phyloP scores from a whole-genome alignment of 371 early-diverging fungal genomes.

The Mucor saturninus region DNA sequence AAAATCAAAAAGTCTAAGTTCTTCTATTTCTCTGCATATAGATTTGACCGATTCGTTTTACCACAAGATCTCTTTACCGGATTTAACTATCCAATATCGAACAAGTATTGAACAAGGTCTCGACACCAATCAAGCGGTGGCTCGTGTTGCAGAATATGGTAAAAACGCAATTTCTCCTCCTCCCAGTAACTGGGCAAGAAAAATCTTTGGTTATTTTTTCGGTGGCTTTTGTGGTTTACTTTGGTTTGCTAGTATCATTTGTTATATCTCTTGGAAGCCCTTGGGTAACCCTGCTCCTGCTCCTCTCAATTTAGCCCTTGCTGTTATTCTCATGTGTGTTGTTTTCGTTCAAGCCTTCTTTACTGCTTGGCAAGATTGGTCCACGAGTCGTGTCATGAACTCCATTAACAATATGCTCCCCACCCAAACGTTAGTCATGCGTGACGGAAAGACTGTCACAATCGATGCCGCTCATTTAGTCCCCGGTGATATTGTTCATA shows the following conservation, averaged over 20 bases:
- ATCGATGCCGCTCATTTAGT: constrained; percentile 53
- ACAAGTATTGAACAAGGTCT: constrained; percentile 51
- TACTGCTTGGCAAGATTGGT: constrained; percentile 78
- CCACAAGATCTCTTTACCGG: constrained; percentile 35
- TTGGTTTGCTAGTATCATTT: constrained; percentile 52
- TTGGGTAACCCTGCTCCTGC: constrained; percentile 45
- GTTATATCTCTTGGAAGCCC: constrained; percentile 47
- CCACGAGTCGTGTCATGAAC: constrained; percentile 72
- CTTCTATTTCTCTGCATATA: background rate
- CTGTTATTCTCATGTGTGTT: constrained; percentile 57
- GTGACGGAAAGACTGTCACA: constrained; percentile 56
- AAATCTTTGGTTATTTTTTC: constrained; percentile 47
- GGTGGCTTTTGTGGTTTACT: constrained; percentile 49
- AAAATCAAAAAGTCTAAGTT: background rate
- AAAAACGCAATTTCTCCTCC: constrained; percentile 54
- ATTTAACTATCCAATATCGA: constrained; percentile 52
- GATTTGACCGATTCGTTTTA: constrained; percentile 28
- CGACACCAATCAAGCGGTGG: constrained; percentile 34
- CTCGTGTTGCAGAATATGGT: constrained; percentile 54
- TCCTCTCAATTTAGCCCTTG: constrained; percentile 40
- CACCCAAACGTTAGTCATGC: constrained; percentile 57
- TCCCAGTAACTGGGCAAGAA: constrained; percentile 49
- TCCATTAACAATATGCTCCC: constrained; percentile 78
- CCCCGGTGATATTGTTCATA: constrained; percentile 65
- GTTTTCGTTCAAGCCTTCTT: constrained; percentile 68